Conservation (phyloP, 169 alveolate species). For the Cryptosporidium parvum region DNA sequence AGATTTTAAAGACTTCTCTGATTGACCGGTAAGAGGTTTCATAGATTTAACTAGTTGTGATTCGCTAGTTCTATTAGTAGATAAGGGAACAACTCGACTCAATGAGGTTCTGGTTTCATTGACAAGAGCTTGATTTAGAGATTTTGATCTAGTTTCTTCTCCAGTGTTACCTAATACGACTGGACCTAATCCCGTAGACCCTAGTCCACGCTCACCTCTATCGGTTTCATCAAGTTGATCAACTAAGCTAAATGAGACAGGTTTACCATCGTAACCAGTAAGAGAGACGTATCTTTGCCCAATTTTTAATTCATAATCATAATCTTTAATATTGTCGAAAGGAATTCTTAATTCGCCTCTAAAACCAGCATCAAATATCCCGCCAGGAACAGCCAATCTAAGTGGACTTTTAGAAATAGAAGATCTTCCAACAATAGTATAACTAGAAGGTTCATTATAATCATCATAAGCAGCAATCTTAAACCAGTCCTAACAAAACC, state of each 20-base stretch:
- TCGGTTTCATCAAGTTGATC: slow-evolving; percentile 85
- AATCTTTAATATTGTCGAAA: slow-evolving; percentile 87
- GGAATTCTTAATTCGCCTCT: slow-evolving; percentile 89
- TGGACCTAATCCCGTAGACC: slow-evolving; percentile 80
- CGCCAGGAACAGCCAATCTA: slow-evolving; percentile 88
- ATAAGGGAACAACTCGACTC: background rate
- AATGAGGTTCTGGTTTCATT: background rate
- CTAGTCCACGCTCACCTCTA: slow-evolving; percentile 89
- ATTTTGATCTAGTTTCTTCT: too few relatives aligned
- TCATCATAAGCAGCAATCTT: slow-evolving; percentile 87
- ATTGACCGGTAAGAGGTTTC: background rate
- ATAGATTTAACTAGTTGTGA: background rate
- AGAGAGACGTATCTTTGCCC: slow-evolving; percentile 83
- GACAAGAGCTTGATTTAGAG: slow-evolving; percentile 10
- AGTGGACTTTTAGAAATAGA: slow-evolving; percentile 90
- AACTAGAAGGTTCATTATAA: slow-evolving; percentile 22
- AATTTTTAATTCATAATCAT: slow-evolving; percentile 83
- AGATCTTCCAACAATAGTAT: slow-evolving; percentile 87
- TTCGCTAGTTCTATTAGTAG: background rate
- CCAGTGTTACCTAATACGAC: too few relatives aligned
- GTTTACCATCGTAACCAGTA: slow-evolving; percentile 88
- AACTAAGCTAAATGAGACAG: slow-evolving; percentile 84
- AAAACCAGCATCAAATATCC: slow-evolving; percentile 89
- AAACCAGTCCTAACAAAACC: slow-evolving; percentile 84
- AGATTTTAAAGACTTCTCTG: background rate